Evolutionary conservation across 495 filamentous ascomycete species (phyloP).

Genomic region (Aspergillus incahuasiensis): DNA sequence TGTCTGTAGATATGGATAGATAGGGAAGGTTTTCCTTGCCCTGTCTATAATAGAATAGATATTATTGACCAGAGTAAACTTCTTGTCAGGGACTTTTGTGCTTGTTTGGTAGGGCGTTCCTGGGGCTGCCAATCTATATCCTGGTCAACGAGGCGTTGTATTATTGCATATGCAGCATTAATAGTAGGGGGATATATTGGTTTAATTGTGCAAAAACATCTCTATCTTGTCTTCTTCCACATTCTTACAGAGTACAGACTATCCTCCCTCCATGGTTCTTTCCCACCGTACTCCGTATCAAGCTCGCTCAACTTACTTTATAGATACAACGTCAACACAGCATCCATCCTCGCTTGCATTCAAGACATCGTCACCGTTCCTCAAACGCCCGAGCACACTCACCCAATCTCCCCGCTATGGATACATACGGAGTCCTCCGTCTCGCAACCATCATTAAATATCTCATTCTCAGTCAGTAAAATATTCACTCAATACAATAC

Average conservation of each 20-base stretch:
- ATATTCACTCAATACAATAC: neutral
- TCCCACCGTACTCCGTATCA: too few species aligned
- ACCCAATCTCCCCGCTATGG: neutral
- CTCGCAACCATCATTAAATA: neutral
- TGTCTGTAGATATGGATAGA: too few species aligned
- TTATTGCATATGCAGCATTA: neutral
- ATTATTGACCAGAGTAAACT: too few species aligned
- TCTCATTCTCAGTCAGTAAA: neutral
- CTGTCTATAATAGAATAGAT: too few species aligned
- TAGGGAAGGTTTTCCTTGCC: too few species aligned
- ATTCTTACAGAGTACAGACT: neutral
- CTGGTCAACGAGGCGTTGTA: neutral
- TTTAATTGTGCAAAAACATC: neutral
- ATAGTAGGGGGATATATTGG: neutral
- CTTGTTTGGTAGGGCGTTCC: neutral
- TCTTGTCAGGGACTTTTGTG: neutral
- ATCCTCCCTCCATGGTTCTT: too few species aligned
- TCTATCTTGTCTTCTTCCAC: neutral
- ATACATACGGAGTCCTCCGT: neutral
- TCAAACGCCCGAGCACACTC: neutral
- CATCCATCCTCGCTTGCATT: neutral
- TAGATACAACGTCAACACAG: neutral
- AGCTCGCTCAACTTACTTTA: conserved; percentile 1
- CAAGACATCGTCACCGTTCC: neutral
- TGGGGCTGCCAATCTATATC: neutral